Conservation (phyloP, 495 filamentous ascomycete species). For the Bathelium albidoporum region DNA sequence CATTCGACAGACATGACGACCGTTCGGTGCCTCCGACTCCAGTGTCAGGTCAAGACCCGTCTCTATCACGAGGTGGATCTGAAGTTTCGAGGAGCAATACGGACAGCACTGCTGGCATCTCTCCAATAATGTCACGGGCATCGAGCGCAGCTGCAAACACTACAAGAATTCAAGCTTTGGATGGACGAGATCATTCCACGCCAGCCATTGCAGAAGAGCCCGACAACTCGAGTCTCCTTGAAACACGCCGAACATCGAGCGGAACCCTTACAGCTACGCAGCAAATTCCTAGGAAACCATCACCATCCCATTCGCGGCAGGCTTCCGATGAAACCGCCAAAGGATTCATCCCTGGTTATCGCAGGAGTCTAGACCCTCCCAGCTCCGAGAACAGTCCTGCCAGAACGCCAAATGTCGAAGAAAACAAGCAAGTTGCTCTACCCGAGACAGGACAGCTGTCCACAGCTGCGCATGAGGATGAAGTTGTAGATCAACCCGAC, state of each 20-base stretch:
- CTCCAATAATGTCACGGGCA: slow-evolving; percentile 54
- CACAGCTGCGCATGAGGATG: neutral
- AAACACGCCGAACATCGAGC: slow-evolving; percentile 32
- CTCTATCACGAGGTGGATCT: slow-evolving; percentile 9
- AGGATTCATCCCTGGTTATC: slow-evolving; percentile 43
- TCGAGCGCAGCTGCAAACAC: slow-evolving; percentile 30
- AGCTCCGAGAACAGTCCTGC: slow-evolving; percentile 54
- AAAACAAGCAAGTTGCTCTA: slow-evolving; percentile 11
- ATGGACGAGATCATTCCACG: slow-evolving; percentile 34
- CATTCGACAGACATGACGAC: slow-evolving; percentile 48
- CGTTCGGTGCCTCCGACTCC: slow-evolving; percentile 46
- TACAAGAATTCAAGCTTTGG: slow-evolving; percentile 8
- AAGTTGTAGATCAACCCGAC: neutral
- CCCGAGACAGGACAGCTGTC: slow-evolving; percentile 7
- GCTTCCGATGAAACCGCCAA: slow-evolving; percentile 14
- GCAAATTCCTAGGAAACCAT: slow-evolving; percentile 25
- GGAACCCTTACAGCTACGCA: slow-evolving; percentile 17
- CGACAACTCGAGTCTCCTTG: neutral
- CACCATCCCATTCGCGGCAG: slow-evolving; percentile 28
- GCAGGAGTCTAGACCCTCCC: slow-evolving; percentile 52
- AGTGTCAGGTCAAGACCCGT: slow-evolving; percentile 24
- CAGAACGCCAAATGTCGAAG: slow-evolving; percentile 42
- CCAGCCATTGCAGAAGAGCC: slow-evolving; percentile 50
- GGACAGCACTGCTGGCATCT: slow-evolving; percentile 54
- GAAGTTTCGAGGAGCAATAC: slow-evolving; percentile 52